Evolutionary conservation across 2,329 filamentous ascomycete genomes (phyloP).

Genomic region (Xylaria sp.): DNA sequence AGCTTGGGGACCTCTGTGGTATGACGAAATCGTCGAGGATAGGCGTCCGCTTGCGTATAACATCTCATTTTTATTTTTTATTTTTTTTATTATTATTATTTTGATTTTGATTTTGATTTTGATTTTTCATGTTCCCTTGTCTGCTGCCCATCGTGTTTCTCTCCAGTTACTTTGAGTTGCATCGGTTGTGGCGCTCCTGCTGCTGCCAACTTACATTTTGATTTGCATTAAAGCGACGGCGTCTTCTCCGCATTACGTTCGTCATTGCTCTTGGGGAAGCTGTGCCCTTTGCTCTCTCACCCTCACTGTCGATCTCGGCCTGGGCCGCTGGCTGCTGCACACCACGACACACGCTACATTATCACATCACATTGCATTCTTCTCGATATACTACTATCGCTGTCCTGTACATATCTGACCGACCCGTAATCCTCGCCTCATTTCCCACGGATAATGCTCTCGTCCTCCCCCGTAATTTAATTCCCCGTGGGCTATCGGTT

Average conservation of each 20-base stretch:
- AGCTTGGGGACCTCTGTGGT: background rate
- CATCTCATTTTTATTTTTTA: background rate
- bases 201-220: slow-evolving; percentile 5
- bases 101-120: background rate
- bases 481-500: background rate
- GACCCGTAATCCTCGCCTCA: slow-evolving; percentile 14
- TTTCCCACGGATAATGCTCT: background rate
- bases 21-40: background rate
- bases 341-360: slow-evolving; percentile 4
- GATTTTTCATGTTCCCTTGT: background rate
- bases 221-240: slow-evolving; percentile 6
- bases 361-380: background rate
- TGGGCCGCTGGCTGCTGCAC: background rate
- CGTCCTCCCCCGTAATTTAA: slow-evolving; percentile 13
- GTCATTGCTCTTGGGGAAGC: slow-evolving; percentile 14
- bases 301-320: background rate
- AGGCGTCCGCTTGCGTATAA: too few relatives aligned
- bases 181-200: background rate
- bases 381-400: background rate
- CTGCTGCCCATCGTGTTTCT: background rate
- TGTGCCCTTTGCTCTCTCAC: background rate
- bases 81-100: background rate
- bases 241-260: slow-evolving; percentile 18
- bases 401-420: background rate
- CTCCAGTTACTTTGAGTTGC: background rate